phyloP scores from a whole-genome alignment of 148 eudicot species.

The Tetragonia tetragonoides region DNA sequence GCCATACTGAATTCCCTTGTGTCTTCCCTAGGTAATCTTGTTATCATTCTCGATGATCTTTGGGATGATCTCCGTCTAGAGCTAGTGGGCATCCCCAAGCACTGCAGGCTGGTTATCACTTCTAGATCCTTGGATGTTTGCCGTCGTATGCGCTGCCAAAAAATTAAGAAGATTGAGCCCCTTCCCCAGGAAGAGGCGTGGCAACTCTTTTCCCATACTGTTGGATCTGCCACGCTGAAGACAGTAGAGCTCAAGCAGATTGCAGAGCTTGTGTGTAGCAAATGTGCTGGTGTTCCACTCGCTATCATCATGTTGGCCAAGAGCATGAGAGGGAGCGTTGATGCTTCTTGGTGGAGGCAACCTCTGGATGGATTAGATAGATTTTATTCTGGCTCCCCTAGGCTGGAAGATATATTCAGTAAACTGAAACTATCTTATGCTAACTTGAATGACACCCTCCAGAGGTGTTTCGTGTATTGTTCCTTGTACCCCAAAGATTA shows the following conservation, averaged over 20 bases:
- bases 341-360: conserved; percentile 13
- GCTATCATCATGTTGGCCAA: conserved; percentile 19
- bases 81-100: conserved; percentile 23
- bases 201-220: conserved; percentile 14
- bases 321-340: conserved; percentile 3
- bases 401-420: not conserved
- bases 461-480: conserved; percentile 18
- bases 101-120: conserved; percentile 14
- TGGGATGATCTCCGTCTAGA: conserved; percentile 20
- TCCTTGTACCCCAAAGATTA: conserved; percentile 20
- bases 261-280: not conserved
- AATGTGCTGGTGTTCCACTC: conserved; percentile 25
- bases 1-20: conserved; percentile 13
- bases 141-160: conserved; percentile 22
- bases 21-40: not conserved
- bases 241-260: not conserved
- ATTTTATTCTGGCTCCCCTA: not conserved
- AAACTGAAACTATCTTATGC: conserved; percentile 12
- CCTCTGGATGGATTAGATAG: not conserved
- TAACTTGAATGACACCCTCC: conserved; percentile 4
- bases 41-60: conserved; percentile 21
- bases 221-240: not conserved
- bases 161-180: conserved; percentile 12
- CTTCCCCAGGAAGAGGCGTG: conserved; percentile 17
- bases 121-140: conserved; percentile 18